Base-by-base conservation (phyloP, 345 rosid genomes). In the Hirschfeldia incana region DNA sequence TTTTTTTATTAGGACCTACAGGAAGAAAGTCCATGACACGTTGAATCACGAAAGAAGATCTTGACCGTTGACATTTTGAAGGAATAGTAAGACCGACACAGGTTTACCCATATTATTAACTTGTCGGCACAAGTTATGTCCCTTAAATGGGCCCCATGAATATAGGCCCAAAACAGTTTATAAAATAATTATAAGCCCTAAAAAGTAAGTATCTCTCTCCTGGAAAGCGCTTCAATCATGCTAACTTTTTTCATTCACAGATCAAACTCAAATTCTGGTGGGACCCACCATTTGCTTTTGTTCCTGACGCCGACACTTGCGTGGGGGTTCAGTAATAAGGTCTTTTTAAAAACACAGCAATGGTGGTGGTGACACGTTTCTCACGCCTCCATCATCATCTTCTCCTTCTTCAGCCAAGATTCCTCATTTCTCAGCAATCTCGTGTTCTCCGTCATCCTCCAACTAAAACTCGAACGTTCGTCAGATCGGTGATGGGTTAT, bases 401-500 rank as follows among this genome's bases (percentile, higher is more conserved):
- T 51, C 26, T 36, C 36, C 65, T 44, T 26, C 65, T 44, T 26
- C 74, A 27, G 61, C 78, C 82, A 30, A 79, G 36, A 49, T n/a
- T 53, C 10, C 21, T 21, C 21, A 21, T 21, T 21, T 21, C 21
- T 21, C 32, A 26, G 12, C 29, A 64, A 13, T 11, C 64, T 46
- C 68, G 15, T 55, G 0, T 26, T 26, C 36, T 72, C 70, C 76
- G 32, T 63, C 55, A 1, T 8, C 60, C 67, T 74, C 17, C 9
- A 1, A 8, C 42, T 55, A 55, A 30, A 70, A 73, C 55, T 61
- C 65, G 1, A n/a, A 33, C 37, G 26, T 2, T 60, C 12, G 26
- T 60, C 46, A 58, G 81, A 59, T 82, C 87, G 2, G 27, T 32
- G 15, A 88, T 84, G 91, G 73, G 29, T 65, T 80, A 76, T 1